These are phyloP conservation scores for Capronia coronata DNA, from an alignment of 2,329 filamentous ascomycete genomes.

Conservation along the genomic window DNA sequence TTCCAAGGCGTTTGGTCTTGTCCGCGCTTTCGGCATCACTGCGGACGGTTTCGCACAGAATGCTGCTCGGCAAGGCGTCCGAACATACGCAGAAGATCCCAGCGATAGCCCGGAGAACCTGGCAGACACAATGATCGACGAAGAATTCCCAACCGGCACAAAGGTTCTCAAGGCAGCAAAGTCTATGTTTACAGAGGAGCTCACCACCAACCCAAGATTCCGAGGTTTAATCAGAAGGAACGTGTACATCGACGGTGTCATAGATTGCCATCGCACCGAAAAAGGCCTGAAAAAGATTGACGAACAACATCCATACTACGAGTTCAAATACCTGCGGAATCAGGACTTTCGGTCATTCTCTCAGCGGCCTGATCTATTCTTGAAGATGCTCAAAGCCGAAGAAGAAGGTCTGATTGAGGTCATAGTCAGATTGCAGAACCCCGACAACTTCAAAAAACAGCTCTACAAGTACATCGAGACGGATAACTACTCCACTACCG, in stretches of 20 bases:
- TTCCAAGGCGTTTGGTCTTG: conserved; percentile 71
- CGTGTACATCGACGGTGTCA: conserved; percentile 74
- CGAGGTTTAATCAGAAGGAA: conserved; percentile 76
- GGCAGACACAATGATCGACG: conserved; percentile 68
- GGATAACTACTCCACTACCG: conserved; percentile 90
- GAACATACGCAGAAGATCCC: conserved; percentile 79
- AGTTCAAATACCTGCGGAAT: conserved; percentile 92
- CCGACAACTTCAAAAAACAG: conserved; percentile 66
- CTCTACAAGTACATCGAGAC: conserved; percentile 81
- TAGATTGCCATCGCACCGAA: conserved; percentile 85
- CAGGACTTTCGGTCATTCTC: conserved; percentile 78
- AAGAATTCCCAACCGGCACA: conserved; percentile 67
- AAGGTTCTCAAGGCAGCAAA: conserved; percentile 73
- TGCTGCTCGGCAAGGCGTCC: conserved; percentile 68
- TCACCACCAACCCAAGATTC: conserved; percentile 81
- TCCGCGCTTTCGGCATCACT: conserved; percentile 82
- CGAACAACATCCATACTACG: conserved; percentile 91
- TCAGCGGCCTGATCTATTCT: conserved; percentile 76
- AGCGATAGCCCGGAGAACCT: conserved; percentile 73
- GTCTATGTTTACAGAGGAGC: conserved; percentile 83
- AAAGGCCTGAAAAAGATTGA: conserved; percentile 92
- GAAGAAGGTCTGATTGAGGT: conserved; percentile 89
- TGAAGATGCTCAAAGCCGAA: conserved; percentile 97
- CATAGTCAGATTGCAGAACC: conserved; percentile 67
- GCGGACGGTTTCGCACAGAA: conserved; percentile 86